Evolutionary conservation across 805 yeast genomes (phyloP).

Genomic region (Candida coquimbonensis): DNA sequence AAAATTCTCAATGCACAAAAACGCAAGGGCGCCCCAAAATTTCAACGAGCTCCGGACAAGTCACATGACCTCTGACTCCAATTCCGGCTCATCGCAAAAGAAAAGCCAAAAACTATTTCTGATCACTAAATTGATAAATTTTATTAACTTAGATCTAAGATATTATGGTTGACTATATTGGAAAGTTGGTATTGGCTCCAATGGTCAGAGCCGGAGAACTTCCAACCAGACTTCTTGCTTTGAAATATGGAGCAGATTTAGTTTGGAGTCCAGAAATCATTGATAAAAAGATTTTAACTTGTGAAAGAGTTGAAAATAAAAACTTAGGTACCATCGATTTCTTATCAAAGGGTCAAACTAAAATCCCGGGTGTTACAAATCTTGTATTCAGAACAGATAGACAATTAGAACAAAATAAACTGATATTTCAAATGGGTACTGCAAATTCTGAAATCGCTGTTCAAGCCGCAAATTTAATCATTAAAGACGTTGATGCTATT

Average conservation of each 20-base stretch:
- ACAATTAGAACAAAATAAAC: conserved; percentile 47
- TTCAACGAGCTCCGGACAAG: background rate
- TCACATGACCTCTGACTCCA: too few relatives aligned
- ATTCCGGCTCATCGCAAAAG: too few relatives aligned
- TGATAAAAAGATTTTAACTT: conserved; percentile 73
- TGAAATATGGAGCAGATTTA: conserved; percentile 83
- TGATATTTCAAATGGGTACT: conserved; percentile 90
- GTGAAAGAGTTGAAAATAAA: conserved; percentile 56
- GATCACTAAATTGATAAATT: too few relatives aligned
- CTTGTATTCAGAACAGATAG: conserved; percentile 73
- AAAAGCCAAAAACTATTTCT: too few relatives aligned
- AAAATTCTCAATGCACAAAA: background rate
- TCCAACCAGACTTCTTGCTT: conserved; percentile 76
- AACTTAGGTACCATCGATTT: conserved; percentile 56
- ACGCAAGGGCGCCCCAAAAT: background rate
- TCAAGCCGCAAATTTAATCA: conserved; percentile 74
- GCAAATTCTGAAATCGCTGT: conserved; percentile 81
- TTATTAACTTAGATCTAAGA: too few relatives aligned
- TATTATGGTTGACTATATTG: conserved; percentile 58
- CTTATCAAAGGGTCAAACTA: conserved; percentile 34
- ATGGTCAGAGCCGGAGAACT: conserved; percentile 96
- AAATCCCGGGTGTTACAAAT: conserved; percentile 40
- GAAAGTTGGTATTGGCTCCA: conserved; percentile 85
- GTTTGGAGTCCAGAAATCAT: conserved; percentile 97
- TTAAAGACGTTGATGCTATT: conserved; percentile 83